Base-by-base conservation (phyloP, 2,329 filamentous ascomycete species). In the Cladosporium sp. region DNA sequence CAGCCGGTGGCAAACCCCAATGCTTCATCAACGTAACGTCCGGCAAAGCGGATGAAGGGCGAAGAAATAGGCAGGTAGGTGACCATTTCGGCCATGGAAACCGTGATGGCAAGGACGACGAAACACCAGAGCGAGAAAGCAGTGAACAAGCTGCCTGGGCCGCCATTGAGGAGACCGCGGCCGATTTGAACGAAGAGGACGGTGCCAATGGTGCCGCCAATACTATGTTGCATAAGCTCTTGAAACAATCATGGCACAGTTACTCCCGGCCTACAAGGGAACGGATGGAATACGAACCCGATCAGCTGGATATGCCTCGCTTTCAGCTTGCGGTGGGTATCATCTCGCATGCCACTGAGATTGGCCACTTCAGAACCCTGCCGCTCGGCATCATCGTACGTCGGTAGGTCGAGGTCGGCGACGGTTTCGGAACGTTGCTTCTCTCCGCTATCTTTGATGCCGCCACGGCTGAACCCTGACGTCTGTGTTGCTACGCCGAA, bases 1-100 rank as follows among this genome's bases (percentile, higher is more conserved):
- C 58, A 62, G 34, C 55, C 56, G 41, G 57, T 57, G 18, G 60
- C 60, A 15, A 59, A 84, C 69, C 55, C 75, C 53, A 89, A 86
- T 2, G 85, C 84, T 56, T 88, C 84, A 58, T 89, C 86, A 24
- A 89, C 85, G 57, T 82, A 89, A 41, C 84, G 79, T 12, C 85
- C 85, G 3, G 86, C 86, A 60, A 90, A 88, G 20, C 84, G 82
- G 62, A 90, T 86, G 65, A 91, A 90, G 0, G 86, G 85, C 36
- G 85, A 88, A 0, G 85, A 88, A 48, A 90, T 86, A 6, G 87
- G 86, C 2, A 88, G 72, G 56, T 86, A 88, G 0, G 84, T 86
- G 7, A 88, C 85, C 85, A 89, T 88, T 65, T 89, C 86, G 11
- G 84, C 83, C 71, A 87, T 80, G 63, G 71, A 58, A 18, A 59